Base-by-base conservation (phyloP, 306 rosid genomes). In the Sophora flavescens region DNA sequence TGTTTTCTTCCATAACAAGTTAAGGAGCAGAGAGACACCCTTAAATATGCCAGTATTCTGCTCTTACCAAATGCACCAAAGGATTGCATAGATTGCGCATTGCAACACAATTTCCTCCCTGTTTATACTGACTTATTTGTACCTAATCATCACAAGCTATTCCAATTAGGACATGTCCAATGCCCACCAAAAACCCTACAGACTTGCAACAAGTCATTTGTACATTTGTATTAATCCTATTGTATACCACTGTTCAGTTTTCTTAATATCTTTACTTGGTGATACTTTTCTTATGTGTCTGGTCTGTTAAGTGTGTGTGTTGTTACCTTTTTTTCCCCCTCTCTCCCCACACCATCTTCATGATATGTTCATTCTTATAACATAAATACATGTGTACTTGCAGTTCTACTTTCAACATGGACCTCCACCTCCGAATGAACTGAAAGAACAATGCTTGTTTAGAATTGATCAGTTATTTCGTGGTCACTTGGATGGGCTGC, bases 351-450 rank as follows among this genome's bases (percentile, higher is more conserved):
- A 36, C 71, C 64, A 16, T 42, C 62, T 53, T 32, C 32, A 33
- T 75, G 44, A 22, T 48, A 66, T 78, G 44, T 62, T 75, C 54
- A 51, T 81, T 39, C 74, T 69, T 47, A 47, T 81, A 70, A 78
- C 54, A 50, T 70, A 45, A 41, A 67, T 42, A 14, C 45, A 72
- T 83, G 26, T 50, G 36, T 77, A 69, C 58, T 84, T 89, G 93
- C 90, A 96, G 99, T 96, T 96, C 85, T 96, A 91, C 88, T 96
- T 92, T 78, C 96, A 84, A 76, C 73, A 88, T 84, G 99, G 99
- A 2, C 96, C 89, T 28, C 99, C 97, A 45, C 86, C 93, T 58
- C 90, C 97, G 84, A 85, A 67, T 70, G 99, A 93, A 8, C 86
- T 91, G 68, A 93, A 89, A 79, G 97, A 91, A 35, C 97, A 91